phyloP scores from a whole-genome alignment of 495 filamentous ascomycete species.

The Mytilinidion resinicola region DNA sequence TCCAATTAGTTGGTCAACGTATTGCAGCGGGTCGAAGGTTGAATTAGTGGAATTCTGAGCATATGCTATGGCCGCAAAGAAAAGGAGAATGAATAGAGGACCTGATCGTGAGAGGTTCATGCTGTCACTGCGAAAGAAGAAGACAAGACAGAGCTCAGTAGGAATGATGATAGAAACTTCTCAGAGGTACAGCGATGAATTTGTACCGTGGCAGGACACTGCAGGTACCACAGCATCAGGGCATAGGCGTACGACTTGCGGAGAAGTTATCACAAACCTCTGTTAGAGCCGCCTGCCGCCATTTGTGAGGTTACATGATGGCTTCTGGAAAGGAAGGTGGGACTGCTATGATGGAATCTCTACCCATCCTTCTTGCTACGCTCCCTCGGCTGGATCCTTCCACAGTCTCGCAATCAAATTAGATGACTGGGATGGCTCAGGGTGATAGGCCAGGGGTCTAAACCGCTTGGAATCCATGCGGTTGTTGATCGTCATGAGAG shows the following conservation, averaged over 20 bases:
- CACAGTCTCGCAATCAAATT: no score
- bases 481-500: no score
- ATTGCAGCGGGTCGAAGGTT: constrained; percentile 17
- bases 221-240: neutral
- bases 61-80: constrained; percentile 1
- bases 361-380: no score
- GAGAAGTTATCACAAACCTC: neutral
- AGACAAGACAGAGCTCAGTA: neutral
- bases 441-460: no score
- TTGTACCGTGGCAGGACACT: neutral
- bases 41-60: constrained; percentile 14
- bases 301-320: neutral
- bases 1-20: constrained; percentile 37
- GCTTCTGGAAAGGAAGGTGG: neutral
- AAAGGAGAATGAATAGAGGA: constrained; percentile 3
- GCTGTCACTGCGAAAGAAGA: neutral
- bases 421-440: no score
- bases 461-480: no score
- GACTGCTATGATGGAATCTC: neutral
- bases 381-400: no score
- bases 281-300: neutral
- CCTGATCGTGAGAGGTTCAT: neutral
- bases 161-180: neutral
- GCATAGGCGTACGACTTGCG: neutral
- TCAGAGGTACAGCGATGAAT: neutral